These are phyloP conservation scores for Macrotyloma uniflorum DNA, from an alignment of 306 rosid species.

Conservation along the genomic window DNA sequence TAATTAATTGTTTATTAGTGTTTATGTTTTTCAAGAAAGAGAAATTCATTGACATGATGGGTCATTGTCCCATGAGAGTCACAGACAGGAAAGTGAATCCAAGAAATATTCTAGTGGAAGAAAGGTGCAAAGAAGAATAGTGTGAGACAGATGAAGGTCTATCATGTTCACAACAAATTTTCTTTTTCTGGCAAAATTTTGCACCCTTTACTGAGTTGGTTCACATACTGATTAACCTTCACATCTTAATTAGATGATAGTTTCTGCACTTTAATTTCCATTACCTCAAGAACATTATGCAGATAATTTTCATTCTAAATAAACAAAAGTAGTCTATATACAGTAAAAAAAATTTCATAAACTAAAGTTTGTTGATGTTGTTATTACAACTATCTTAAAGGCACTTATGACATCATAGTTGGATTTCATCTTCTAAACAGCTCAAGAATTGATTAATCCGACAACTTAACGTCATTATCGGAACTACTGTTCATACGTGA, in stretches of 20 bases:
- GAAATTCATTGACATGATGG: conserved; percentile 31
- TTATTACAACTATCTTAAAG: too few species aligned
- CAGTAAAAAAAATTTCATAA: neutral
- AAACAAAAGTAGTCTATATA: too few species aligned
- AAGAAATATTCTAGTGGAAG: conserved; percentile 26
- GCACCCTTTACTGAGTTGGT: neutral
- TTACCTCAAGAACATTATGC: too few species aligned
- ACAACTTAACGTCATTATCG: conserved; percentile 35
- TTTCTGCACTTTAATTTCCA: too few species aligned
- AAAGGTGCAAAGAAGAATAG: conserved; percentile 11
- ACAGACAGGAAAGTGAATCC: conserved; percentile 43
- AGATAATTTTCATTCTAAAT: too few species aligned
- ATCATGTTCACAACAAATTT: neutral
- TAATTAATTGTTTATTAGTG: conserved; percentile 9
- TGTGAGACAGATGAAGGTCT: neutral
- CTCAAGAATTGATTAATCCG: neutral
- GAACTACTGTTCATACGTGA: conserved; percentile 46
- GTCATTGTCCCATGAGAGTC: conserved; percentile 56
- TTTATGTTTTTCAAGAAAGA: neutral
- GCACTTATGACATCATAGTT: neutral
- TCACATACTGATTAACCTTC: neutral
- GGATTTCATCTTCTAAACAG: too few species aligned
- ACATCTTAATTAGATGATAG: too few species aligned
- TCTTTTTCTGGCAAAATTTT: neutral
- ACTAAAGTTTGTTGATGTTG: too few species aligned